Base-by-base conservation (phyloP, 2,329 filamentous ascomycete species). In the Ceratocystis alfenasii region DNA sequence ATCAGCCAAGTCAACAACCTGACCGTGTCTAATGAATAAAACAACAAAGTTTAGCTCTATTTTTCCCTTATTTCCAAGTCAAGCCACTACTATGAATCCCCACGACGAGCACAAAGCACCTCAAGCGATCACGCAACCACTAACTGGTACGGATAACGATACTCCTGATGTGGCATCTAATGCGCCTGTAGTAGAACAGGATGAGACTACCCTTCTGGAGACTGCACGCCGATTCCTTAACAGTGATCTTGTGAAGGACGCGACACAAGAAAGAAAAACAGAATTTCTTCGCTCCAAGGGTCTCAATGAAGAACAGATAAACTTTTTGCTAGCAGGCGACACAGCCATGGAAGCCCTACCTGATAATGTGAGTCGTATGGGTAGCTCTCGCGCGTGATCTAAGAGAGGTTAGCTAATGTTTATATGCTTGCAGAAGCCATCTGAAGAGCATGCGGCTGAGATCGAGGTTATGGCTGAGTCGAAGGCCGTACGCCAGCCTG, bases 241-340 rank as follows among this genome's bases (percentile, higher is more conserved):
- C 63, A 87, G 95, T 68, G 84, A 88, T 6, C 79, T 81, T 22
- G 88, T 96, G 66, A 84, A 82, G 67, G 78, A 87, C 74, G 84
- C 87, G 44, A 79, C 87, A 0, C 79, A 80, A 57, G 87, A 89
- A 66, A 86, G 85, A 75, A 95, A 95, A 77, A 78, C 82, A 22
- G 81, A 83, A 6, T 96, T 96, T 70, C 77, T 96, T 1, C 81
- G 86, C 71, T 83, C 83, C 63, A 96, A 96, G 74, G 89, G 89
- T 2, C 77, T 96, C 6, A 77, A 76, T 2, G 77, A 81, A 3
- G 78, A 81, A 41, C 85, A 93, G 68, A 89, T 95, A 68, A 78
- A 89, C 70, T 77, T 78, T 62, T 78, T 95, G 6, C 76, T 96
- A 17, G 72, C 69, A 2, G 72, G 65, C 44, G 36, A 45, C 22